A percentile compares a stretch with the other conserved stretches of the same genome.
phyloP scores from a whole-genome alignment of 768 basidiomycete genomes.

The Kondoa subrosea region DNA sequence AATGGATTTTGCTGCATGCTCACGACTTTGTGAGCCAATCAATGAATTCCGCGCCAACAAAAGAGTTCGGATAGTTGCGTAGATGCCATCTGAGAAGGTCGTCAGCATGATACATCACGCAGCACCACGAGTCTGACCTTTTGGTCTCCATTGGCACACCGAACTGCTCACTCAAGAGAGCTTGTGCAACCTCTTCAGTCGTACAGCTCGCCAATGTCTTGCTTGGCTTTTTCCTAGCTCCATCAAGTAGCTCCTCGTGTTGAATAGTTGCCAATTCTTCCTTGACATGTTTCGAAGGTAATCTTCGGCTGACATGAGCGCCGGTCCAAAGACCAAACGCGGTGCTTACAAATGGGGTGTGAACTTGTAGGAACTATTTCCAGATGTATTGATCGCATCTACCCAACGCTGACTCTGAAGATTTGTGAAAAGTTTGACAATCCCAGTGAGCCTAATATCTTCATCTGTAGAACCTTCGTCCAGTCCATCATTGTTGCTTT shows the following conservation, averaged over 20 bases:
- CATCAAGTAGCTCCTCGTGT: neutral
- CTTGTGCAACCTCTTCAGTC: slow-evolving; percentile 44
- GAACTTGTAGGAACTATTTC: slow-evolving; percentile 10
- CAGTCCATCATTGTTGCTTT: slow-evolving; percentile 30
- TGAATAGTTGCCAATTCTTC: slow-evolving; percentile 3
- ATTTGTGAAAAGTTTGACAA: slow-evolving; percentile 75
- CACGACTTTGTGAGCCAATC: slow-evolving; percentile 87
- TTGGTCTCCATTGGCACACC: slow-evolving; percentile 68
- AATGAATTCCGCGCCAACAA: slow-evolving; percentile 75
- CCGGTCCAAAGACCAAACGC: neutral
- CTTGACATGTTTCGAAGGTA: slow-evolving; percentile 5
- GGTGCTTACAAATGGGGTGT: neutral
- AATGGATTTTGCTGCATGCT: slow-evolving; percentile 70
- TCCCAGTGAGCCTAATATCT: slow-evolving; percentile 72
- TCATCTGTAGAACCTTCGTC: slow-evolving; percentile 69
- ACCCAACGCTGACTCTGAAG: slow-evolving; percentile 75
- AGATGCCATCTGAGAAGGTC: too few relatives aligned
- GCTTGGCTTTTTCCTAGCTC: neutral
- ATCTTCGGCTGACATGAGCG: neutral
- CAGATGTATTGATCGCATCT: slow-evolving; percentile 36
- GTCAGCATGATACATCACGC: too few relatives aligned
- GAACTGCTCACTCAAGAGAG: slow-evolving; percentile 62
- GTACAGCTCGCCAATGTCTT: slow-evolving; percentile 4
- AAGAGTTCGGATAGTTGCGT: slow-evolving; percentile 55
- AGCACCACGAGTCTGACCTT: slow-evolving; percentile 50